Evolutionary conservation across 495 filamentous ascomycete genomes (phyloP).

Genomic region (Penicillium subrubescens): DNA sequence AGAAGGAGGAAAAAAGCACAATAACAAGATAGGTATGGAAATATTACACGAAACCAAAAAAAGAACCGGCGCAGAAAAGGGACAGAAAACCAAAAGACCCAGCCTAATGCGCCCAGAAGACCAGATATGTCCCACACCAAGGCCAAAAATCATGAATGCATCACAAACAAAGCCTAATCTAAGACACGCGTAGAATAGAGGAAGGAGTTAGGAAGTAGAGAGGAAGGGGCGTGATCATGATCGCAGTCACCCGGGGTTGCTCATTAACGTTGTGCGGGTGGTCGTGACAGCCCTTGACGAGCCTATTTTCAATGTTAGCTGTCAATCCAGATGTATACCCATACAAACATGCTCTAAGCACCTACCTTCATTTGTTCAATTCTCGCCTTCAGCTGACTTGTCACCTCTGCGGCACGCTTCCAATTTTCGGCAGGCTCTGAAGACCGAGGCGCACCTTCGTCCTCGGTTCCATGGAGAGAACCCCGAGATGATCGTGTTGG

Average conservation of each 20-base stretch:
- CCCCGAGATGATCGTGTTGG: conserved; percentile 52
- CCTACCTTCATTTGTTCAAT: conserved; percentile 87
- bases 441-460: conserved; percentile 38
- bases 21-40: conserved; percentile 19
- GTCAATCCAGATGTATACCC: background rate
- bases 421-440: conserved; percentile 83
- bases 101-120: conserved; percentile 24
- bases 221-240: conserved; percentile 20
- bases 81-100: conserved; percentile 21
- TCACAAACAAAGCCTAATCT: conserved; percentile 19
- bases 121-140: conserved; percentile 19
- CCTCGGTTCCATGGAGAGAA: conserved; percentile 39
- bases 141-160: conserved; percentile 12
- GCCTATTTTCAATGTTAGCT: conserved; percentile 31
- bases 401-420: conserved; percentile 98
- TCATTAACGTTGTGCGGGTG: conserved; percentile 43
- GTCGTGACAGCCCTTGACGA: conserved; percentile 48
- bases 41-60: conserved; percentile 23
- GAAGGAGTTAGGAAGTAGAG: conserved; percentile 18
- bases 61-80: conserved; percentile 15
- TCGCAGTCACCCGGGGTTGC: conserved; percentile 25
- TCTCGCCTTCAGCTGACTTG: conserved; percentile 91
- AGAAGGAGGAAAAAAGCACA: background rate
- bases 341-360: background rate
- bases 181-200: conserved; percentile 20